phyloP scores from a whole-genome alignment of 768 basidiomycete species.

The Cubamyces lactineus region DNA sequence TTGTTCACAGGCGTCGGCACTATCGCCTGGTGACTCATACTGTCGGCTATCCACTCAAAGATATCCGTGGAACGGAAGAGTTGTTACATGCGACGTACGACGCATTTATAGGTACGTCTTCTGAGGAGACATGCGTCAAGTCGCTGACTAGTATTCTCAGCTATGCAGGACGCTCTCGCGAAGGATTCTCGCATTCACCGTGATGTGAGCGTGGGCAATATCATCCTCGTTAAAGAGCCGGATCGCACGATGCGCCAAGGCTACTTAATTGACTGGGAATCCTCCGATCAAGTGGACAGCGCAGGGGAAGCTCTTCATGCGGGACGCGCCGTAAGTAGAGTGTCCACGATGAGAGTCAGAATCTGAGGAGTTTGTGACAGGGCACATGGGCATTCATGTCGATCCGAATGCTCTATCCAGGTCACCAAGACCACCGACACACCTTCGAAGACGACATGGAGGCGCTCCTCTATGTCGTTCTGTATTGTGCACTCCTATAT shows the following conservation, averaged over 20 bases:
- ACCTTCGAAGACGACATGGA: slow-evolving; percentile 23
- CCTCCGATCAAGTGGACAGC: not conserved
- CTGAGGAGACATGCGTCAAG: no score
- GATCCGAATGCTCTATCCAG: no score
- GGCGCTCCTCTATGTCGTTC: slow-evolving; percentile 16
- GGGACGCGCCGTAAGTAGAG: no score
- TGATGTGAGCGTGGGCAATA: slow-evolving; percentile 9
- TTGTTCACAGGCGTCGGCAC: not conserved
- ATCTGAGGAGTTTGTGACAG: no score
- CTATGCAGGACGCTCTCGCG: not conserved
- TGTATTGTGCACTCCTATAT: slow-evolving; percentile 12
- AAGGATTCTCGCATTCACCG: slow-evolving; percentile 2
- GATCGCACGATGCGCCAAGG: not conserved
- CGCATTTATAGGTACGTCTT: not conserved
- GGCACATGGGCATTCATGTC: no score
- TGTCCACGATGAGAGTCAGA: no score
- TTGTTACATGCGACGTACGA: slow-evolving; percentile 1
- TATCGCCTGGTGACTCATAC: not conserved
- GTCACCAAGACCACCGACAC: not conserved
- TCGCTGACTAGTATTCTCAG: no score
- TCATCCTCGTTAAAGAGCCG: slow-evolving; percentile 4
- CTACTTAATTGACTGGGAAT: slow-evolving; percentile 20
- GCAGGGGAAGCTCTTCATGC: not conserved
- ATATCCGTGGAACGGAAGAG: slow-evolving; percentile 10
- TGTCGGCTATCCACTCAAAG: not conserved